Base-by-base conservation (phyloP, 352 stramenopile species). In the Phytophthora niederhauseri region DNA sequence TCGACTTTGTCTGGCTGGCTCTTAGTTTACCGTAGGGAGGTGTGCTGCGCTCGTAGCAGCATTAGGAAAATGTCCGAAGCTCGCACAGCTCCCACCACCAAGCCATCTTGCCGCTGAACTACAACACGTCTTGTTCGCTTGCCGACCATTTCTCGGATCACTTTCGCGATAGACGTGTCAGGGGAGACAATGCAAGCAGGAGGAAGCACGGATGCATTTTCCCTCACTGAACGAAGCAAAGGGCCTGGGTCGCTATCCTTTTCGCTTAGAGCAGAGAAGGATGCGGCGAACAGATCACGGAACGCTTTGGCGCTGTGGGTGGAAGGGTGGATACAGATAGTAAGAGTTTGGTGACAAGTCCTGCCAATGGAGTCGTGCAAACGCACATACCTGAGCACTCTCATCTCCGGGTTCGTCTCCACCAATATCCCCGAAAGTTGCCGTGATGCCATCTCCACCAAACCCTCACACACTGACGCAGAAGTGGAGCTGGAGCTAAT, bases 71-170 rank as follows among this genome's bases (percentile, higher is more conserved):
- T 66, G 41, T 91, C 82, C 4, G 72, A 77, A 28, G 82, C 79
- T 3, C 82, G 82, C 6, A 93, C 58, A 14, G 75, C 71, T 0
- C 82, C 81, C 3, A 82, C 62, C 38, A 61, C 52, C 19, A 60
- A 31, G 24, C 62, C 50, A 43, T 77, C 65, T 38, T 51, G 45
- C 17, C 58, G 53, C 14, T 54, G 66, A 51, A 87, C 82, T 24
- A 79, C 64, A 15, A 85, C 67, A 9, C 80, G 80, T 3, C 64
- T 75, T 8, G 64, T 63, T 9, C 55, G 69, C 9, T 73, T 71
- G 34, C 76, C 49, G 3, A 82, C 53, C 81, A 93, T 91, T 11
- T 61, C 64, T 5, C 74, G 57, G 49, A 91, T 63, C n/a, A 79
- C 74, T 48, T 63, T 70, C 1, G 79, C 81, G 19, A 90, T 64